Evolutionary conservation across 441 rosid species (phyloP).

Genomic region (Metrosideros polymorpha): DNA sequence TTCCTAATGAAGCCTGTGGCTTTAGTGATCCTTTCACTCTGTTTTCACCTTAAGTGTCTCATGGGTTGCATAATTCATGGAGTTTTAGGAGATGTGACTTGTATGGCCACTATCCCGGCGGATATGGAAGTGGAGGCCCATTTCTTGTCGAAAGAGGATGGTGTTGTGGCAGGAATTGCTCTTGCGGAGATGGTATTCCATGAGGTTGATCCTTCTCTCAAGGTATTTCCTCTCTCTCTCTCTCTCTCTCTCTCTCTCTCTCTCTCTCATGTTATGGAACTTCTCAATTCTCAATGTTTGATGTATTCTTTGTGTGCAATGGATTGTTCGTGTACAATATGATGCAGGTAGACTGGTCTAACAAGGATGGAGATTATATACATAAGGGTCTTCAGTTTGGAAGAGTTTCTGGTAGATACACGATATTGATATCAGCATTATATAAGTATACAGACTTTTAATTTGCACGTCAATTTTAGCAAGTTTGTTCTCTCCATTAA

Average conservation of each 20-base stretch:
- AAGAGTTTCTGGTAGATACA: conserved; percentile 48
- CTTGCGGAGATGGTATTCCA: conserved; percentile 77
- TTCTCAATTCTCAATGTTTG: not conserved
- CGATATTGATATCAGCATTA: not conserved
- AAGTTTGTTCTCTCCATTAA: not conserved
- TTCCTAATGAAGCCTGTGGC: not conserved
- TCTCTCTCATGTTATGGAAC: not conserved
- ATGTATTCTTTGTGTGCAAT: not conserved
- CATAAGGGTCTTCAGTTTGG: conserved; percentile 85
- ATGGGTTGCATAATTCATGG: conserved; percentile 10
- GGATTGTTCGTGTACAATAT: not conserved
- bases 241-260: not conserved
- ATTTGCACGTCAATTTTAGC: not conserved
- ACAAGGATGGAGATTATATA: conserved; percentile 73
- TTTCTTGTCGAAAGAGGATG: conserved; percentile 89
- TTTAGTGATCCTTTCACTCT: not conserved
- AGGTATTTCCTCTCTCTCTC: conserved; percentile 26
- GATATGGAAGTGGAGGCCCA: conserved; percentile 87
- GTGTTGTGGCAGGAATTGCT: conserved; percentile 70
- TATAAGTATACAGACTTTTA: not conserved
- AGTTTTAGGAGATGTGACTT: conserved; percentile 78
- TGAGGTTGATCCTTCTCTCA: conserved; percentile 72
- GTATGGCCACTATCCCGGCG: conserved; percentile 79
- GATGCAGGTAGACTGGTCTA: conserved; percentile 75
- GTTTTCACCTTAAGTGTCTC: not conserved